Base-by-base conservation (phyloP, 306 rosid species). In the Clitoria ternatea region DNA sequence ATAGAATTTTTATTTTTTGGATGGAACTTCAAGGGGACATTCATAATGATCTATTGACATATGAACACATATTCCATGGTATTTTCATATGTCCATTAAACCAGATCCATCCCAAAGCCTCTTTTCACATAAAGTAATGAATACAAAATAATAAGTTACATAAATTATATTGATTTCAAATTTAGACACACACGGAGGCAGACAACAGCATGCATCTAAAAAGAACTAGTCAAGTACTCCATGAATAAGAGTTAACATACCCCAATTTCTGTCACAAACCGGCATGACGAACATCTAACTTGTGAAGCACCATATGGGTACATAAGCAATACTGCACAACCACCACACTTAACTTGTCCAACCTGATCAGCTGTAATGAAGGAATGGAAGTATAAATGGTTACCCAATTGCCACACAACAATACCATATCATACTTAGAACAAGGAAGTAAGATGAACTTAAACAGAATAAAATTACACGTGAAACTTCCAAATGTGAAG, bases 261-360 rank as follows among this genome's bases (percentile, higher is more conserved):
- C 78, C 88, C 90, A 57, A 94, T 82, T 81, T 85, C 90, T 22
- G 98, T 90, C 82, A 85, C 88, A 79, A 65, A 80, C 6, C 35
- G 75, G 82, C 98, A 90, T 10, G 92, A 85, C 56, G 87, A 88
- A 81, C 98, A 94, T 80, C 81, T 89, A 54, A 94, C 92, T 27
- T 90, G 87, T 12, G 90, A 43, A 53, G 98, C 94, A 70, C 95
- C 96, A 75, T 76, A 87, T 5, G 88, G 97, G 83, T 88, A 89
- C 92, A 94, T 85, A 76, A 94, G 84, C 86, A 94, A 79, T 54
- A 82, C 75, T 4, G 84, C 82, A 84, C 98, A 94, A 60, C 81
- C 63, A 27, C 88, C 89, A 68, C 98, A 94, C 62, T 87, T 85
- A 53, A 94, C 98, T 78, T 82, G 86, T 44, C 97, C 97, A 60